Base-by-base conservation (phyloP, 805 yeast species). In the Sugiyamaella americana region DNA sequence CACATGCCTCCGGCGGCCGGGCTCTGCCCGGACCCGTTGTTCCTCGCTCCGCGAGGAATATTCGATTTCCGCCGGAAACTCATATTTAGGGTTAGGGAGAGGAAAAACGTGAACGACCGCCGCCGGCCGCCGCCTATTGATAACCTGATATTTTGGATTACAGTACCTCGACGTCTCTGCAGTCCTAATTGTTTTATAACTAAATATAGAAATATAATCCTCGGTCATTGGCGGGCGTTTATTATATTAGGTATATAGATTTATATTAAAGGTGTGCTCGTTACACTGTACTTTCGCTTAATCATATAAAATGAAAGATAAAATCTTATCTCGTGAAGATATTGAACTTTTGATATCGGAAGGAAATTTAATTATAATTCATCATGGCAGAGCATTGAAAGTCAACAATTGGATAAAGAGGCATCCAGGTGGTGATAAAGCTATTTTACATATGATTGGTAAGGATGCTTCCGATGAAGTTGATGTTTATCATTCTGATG, bases 401-500 rank as follows among this genome's bases (percentile, higher is more conserved):
- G 68, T 88, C 48, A 80, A 87, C 46, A 52, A 65, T 5, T 87
- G 95, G 96, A 63, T 87, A 30, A 70, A 69, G 21, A 70, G 57
- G 43, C 96, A 87, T 63, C 96, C 96, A 0, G 96, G 96, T 13
- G 96, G 96, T 3, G 89, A 82, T 49, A 84, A 79, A 58, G 89
- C 94, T 1, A 80, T 88, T 4, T 71, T 70, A 56, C 96, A 88
- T 64, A 73, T 87, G 82, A 76, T 87, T 2, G 96, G 96, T 1
- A 68, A 91, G 47, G 95, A 87, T 64, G 95, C 95, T 18, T 82
- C 93, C 0, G 95, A 87, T 61, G 96, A 88, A 62, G 87, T 87
- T 85, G 75, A 80, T 44, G 88, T 89, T 41, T 87, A 45, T 23
- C 48, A 45, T 32, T 62, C 76, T 38, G 77, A 72, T 10, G 83